Evolutionary conservation across 2,329 filamentous ascomycete genomes (phyloP), one percentile per base, ranked within the genome.

Genomic region (Dothistroma septosporum): DNA sequence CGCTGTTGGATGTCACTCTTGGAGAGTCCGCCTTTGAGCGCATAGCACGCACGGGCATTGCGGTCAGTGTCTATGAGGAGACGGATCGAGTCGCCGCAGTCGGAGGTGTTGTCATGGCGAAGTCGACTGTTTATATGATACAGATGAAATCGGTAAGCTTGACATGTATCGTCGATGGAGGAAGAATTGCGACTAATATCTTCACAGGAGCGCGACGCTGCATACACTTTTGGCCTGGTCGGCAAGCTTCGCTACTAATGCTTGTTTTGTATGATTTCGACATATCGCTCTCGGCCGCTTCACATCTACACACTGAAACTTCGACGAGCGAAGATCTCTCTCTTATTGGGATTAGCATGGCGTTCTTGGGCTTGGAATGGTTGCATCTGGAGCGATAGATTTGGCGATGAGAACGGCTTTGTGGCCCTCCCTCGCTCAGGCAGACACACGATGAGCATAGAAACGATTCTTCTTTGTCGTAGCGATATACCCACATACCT

Each of bases 11-110:
- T 74, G 91, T 90, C 0, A 92, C 92, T 53, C 80, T 97, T 1
- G 89, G 89, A 11, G 91, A 92, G 72, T 89, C 86, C 59, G 92
- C 90, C 71, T 95, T 96, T 76, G 89, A 92, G 66, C 81, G 90
- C 19, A 85, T 96, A 62, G 92, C 91, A 5, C 85, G 89, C 66
- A 89, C 90, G 35, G 92, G 92, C 52, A 93, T 97, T 69, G 90
- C 94, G 1, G 87, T 96, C 59, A 92, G 89, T 66, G 88, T 97
- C 37, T 94, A 91, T 86, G 89, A 94, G 73, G 79, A 81, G 64
- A 69, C 73, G n/a, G 66, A 74, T 76, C 75, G 16, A 70, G 80
- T 83, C 0, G 78, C 79, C 32, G 77, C 81, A 56, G 81, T 80
- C 3, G 86, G 85, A 28, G 85, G 87, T 35, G 83, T 85, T 4